phyloP scores from a whole-genome alignment of 2,329 filamentous ascomycete genomes.

The Coleophoma cylindrospora region DNA sequence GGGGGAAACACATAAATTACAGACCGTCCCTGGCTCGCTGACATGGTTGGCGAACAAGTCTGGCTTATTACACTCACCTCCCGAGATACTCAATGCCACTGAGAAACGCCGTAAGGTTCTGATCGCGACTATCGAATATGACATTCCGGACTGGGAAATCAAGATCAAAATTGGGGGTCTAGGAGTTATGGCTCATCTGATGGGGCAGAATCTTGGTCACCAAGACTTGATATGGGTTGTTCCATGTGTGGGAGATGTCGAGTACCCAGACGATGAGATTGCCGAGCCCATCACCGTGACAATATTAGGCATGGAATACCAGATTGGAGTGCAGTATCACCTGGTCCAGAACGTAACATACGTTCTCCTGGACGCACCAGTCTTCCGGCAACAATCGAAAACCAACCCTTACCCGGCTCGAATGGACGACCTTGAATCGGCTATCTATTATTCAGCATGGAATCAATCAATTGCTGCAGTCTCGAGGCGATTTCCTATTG shows the following conservation, averaged over 20 bases:
- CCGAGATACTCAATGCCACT: not conserved
- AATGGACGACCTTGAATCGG: not conserved
- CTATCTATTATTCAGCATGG: not conserved
- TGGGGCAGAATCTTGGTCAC: not conserved
- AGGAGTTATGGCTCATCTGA: slow-evolving; percentile 21
- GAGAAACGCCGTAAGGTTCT: not conserved
- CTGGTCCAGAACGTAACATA: not conserved
- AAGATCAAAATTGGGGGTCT: slow-evolving; percentile 27
- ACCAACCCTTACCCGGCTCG: not conserved
- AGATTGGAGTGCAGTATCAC: not conserved
- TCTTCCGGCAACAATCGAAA: not conserved
- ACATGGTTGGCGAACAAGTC: not conserved
- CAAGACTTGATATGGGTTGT: not conserved
- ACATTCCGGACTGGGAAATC: not conserved
- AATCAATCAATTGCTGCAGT: not conserved
- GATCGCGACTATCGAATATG: not conserved
- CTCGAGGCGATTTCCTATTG: not conserved
- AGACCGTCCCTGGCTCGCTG: not conserved
- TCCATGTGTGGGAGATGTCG: not conserved
- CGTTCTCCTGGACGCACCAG: not conserved
- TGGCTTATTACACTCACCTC: too few relatives aligned
- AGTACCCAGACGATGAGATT: not conserved
- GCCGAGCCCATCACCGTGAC: not conserved
- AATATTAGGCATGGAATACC: not conserved
- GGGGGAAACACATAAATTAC: not conserved